Conservation (phyloP, 2,329 filamentous ascomycete species). For the Cryphonectria naterciae region DNA sequence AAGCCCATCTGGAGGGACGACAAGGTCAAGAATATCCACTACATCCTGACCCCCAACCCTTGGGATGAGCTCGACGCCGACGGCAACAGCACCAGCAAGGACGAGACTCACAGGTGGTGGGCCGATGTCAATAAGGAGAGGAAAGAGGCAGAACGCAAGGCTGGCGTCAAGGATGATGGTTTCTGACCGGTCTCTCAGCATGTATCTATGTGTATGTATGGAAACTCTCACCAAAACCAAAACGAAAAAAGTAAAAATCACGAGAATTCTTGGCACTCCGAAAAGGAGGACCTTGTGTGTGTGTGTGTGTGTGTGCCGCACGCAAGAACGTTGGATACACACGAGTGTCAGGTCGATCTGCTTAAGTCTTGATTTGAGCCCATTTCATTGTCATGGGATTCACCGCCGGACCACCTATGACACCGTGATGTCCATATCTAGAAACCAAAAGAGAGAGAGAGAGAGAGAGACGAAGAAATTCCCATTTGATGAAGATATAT, state of each 20-base stretch:
- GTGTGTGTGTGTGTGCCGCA: neutral
- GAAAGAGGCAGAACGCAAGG: slow-evolving; percentile 44
- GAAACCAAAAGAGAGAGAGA: neutral
- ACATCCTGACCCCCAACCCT: slow-evolving; percentile 64
- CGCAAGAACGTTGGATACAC: neutral
- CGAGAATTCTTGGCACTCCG: neutral
- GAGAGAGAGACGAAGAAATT: neutral
- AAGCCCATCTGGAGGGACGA: slow-evolving; percentile 61
- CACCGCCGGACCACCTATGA: neutral
- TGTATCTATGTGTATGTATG: neutral
- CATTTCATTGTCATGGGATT: neutral
- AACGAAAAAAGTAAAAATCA: neutral
- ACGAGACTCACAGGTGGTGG: slow-evolving; percentile 62
- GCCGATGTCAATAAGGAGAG: slow-evolving; percentile 52
- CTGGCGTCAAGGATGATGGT: slow-evolving; percentile 43
- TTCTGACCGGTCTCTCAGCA: slow-evolving; percentile 32
- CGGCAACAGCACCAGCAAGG: slow-evolving; percentile 49
- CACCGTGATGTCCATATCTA: slow-evolving; percentile 9
- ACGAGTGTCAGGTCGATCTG: neutral
- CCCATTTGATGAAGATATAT: slow-evolving; percentile 1
- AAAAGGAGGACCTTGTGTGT: too few species aligned
- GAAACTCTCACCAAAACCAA: neutral
- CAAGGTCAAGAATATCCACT: slow-evolving; percentile 64
- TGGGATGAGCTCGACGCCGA: slow-evolving; percentile 57
- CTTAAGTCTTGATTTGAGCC: neutral